These are phyloP conservation scores for Penicillium carneum DNA, from an alignment of 2,329 filamentous ascomycete genomes.

Conservation along the genomic window DNA sequence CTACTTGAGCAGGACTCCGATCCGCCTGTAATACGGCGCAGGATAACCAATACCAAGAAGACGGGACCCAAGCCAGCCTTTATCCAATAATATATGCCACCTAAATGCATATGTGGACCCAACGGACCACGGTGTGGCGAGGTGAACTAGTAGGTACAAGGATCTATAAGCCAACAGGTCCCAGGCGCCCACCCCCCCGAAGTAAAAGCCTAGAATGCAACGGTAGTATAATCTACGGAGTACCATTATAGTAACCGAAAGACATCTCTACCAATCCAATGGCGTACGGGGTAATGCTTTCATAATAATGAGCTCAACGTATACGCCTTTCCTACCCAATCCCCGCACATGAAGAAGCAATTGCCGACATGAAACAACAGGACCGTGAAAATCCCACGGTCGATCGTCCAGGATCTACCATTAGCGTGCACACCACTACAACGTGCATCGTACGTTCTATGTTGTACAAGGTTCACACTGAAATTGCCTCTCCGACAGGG, in stretches of 20 bases:
- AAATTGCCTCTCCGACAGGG: background rate
- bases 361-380: constrained; percentile 21
- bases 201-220: constrained; percentile 25
- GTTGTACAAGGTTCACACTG: background rate
- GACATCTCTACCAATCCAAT: background rate
- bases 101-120: background rate
- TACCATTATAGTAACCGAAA: constrained; percentile 1
- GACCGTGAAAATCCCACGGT: constrained; percentile 13
- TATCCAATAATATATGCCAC: constrained; percentile 7
- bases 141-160: background rate
- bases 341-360: constrained; percentile 21
- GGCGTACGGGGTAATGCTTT: background rate
- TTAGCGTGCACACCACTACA: constrained; percentile 17
- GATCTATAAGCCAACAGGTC: constrained; percentile 2
- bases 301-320: constrained; percentile 1
- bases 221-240: constrained; percentile 32
- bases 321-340: constrained; percentile 6
- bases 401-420: constrained; percentile 31
- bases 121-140: background rate
- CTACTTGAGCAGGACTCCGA: background rate
- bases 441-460: background rate
- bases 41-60: constrained; percentile 1
- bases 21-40: constrained; percentile 1
- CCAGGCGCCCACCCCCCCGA: background rate
- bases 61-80: constrained; percentile 4